phyloP scores from a whole-genome alignment of 2,329 filamentous ascomycete species.

The Sporothrix brunneoviolacea region DNA sequence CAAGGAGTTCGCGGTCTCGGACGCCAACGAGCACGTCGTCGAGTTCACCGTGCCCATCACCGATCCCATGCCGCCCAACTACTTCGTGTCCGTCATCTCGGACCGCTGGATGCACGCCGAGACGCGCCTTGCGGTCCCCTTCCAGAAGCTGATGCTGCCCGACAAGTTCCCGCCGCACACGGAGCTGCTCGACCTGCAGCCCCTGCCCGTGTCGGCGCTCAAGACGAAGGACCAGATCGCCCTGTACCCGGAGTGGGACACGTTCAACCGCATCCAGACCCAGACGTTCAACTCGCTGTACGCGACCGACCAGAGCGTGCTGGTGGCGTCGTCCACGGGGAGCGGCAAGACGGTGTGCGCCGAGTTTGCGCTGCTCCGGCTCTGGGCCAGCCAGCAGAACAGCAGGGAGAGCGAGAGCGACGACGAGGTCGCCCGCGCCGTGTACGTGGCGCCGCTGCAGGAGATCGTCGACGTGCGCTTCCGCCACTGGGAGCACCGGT shows the following conservation, averaged over 20 bases:
- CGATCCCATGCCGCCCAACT: conserved; percentile 97
- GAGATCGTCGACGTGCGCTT: conserved; percentile 78
- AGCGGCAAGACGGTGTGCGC: conserved; percentile 97
- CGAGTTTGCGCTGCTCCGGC: conserved; percentile 82
- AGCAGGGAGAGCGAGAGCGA: background rate
- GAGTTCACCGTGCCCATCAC: conserved; percentile 96
- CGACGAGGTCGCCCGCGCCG: conserved; percentile 66
- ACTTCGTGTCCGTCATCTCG: conserved; percentile 91
- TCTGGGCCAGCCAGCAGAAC: conserved; percentile 62
- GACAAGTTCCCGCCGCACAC: conserved; percentile 96
- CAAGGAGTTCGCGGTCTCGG: conserved; percentile 76
- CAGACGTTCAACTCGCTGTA: conserved; percentile 94
- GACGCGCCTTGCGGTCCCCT: conserved; percentile 85
- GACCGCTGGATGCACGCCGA: conserved; percentile 99
- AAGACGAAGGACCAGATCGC: conserved; percentile 77
- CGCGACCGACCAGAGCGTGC: conserved; percentile 85
- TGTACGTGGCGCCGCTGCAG: conserved; percentile 93
- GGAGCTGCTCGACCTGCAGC: conserved; percentile 83
- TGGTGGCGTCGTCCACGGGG: conserved; percentile 85
- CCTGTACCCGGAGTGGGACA: conserved; percentile 75
- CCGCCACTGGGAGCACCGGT: conserved; percentile 77
- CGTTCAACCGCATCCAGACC: conserved; percentile 97
- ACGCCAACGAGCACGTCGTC: conserved; percentile 87
- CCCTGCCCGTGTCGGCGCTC: conserved; percentile 76
- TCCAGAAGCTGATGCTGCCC: conserved; percentile 88